phyloP scores from a whole-genome alignment of 306 rosid species.

The cucumber (Cucumis sativus) region DNA sequence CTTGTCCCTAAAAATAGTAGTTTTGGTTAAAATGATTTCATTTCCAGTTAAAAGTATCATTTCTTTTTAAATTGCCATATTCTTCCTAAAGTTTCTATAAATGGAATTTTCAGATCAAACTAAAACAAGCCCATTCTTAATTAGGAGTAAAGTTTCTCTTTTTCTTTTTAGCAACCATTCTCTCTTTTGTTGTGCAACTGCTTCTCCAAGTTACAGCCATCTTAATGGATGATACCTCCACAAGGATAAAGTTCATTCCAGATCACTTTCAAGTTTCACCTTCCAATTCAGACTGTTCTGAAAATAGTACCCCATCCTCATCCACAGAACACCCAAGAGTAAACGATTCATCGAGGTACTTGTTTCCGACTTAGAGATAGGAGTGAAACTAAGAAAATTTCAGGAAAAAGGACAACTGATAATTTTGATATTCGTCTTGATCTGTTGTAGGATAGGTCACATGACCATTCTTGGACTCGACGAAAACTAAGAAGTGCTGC shows the following conservation, averaged over 20 bases:
- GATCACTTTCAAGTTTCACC: constrained; percentile 61
- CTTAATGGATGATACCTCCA: constrained; percentile 67
- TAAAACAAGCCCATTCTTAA: neutral
- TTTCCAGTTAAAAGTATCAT: too few relatives aligned
- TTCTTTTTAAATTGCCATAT: too few relatives aligned
- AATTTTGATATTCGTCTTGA: constrained; percentile 18
- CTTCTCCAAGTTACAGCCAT: constrained; percentile 11
- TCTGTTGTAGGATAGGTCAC: constrained; percentile 35
- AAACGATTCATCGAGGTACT: constrained; percentile 33
- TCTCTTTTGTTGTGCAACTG: constrained; percentile 4
- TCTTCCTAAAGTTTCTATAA: neutral
- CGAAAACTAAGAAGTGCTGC: constrained; percentile 38
- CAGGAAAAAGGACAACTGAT: neutral
- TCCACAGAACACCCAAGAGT: constrained; percentile 23
- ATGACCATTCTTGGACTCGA: constrained; percentile 20
- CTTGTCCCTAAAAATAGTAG: too few relatives aligned
- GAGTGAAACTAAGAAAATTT: neutral
- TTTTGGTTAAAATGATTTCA: too few relatives aligned
- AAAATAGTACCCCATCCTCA: constrained; percentile 23
- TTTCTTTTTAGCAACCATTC: neutral
- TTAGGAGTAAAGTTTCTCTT: neutral
- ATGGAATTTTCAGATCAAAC: neutral
- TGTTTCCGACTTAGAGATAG: constrained; percentile 5
- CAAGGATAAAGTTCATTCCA: constrained; percentile 51
- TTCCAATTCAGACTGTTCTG: constrained; percentile 30